Evolutionary conservation across 257 asterid genomes (phyloP), one percentile per base, ranked within the genome.

Genomic region (Anisodus tanguticus): DNA sequence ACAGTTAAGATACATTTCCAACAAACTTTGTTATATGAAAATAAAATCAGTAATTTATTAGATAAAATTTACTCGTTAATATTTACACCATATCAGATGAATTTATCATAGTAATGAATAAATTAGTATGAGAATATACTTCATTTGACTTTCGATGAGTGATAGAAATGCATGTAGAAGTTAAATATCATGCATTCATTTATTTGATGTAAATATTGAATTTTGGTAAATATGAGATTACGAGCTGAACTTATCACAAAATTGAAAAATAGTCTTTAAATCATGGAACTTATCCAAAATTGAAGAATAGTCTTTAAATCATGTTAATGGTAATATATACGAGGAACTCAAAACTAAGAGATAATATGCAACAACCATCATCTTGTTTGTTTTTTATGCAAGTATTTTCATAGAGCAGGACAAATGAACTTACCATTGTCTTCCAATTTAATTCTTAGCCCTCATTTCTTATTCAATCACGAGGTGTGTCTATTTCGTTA

Each of bases 381-480:
- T 9, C 5, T 45, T 49, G 49, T 49, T 22, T 74, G 41, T 74
- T 49, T 49, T 3, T n/a, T n/a, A 11, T 74, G 22, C 45, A 74
- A 74, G 81, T 74, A 74, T 74, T 74, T 12, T 74, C 45, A 62
- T 59, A 6, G 77, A 72, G 79, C 17, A 31, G 31, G 64, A n/a
- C 60, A 72, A 45, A 66, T 51, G 87, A 57, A 49, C 63, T 55
- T 80, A 80, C 71, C 76, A 45, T 45, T 77, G 19, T 47, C 79
- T 19, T 17, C 66, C 80, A 54, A 74, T 74, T 49, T 74, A 49
- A 49, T 74, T 47, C 77, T 69, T 51, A 80, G 62, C 74, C 71
- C 59, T 83, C 11, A 69, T 82, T 59, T 55, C 55, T 39, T 15
- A 72, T 83, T 84, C 67, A 79, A 80, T 79, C 81, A 49, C 67